A percentile compares a stretch with the other conserved stretches of the same genome.
Conservation (phyloP, 2,329 filamentous ascomycete genomes). For the Diaporthe vaccinii region DNA sequence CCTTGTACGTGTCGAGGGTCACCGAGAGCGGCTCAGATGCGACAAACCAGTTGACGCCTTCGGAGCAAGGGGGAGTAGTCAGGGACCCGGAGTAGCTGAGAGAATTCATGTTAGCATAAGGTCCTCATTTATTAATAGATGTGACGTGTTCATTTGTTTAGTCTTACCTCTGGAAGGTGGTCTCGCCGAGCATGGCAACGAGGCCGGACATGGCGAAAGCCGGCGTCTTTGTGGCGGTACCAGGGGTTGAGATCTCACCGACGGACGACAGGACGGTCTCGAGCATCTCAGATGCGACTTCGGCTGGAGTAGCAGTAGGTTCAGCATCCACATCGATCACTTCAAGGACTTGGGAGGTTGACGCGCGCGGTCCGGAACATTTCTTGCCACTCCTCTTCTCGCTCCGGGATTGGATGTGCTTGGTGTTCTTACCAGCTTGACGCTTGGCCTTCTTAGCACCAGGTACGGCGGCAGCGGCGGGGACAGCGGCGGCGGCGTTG, state of each 20-base stretch:
- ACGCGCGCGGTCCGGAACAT: no score
- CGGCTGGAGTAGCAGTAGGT: slow-evolving; percentile 55
- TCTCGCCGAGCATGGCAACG: slow-evolving; percentile 52
- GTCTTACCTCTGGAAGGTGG: slow-evolving; percentile 55
- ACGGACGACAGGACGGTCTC: slow-evolving; percentile 61
- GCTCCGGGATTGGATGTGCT: no score
- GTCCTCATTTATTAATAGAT: background rate
- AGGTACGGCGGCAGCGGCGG: background rate
- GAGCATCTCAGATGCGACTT: slow-evolving; percentile 56
- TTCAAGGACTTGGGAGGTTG: slow-evolving; percentile 50
- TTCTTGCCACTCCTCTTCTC: no score
- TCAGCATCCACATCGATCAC: slow-evolving; percentile 48
- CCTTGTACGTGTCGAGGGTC: slow-evolving; percentile 53
- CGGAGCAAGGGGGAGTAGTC: slow-evolving; percentile 64
- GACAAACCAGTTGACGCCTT: slow-evolving; percentile 63
- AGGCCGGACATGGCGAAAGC: slow-evolving; percentile 60
- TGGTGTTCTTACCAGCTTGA: slow-evolving; percentile 35
- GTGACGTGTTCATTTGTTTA: background rate
- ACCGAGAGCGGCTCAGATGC: slow-evolving; percentile 57
- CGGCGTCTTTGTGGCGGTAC: slow-evolving; percentile 55
- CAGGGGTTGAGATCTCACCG: slow-evolving; percentile 57
- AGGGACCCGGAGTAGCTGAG: slow-evolving; percentile 60
- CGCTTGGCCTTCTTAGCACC: slow-evolving; percentile 41
- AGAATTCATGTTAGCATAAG: slow-evolving; percentile 1
- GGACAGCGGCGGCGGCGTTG: slow-evolving; percentile 43